Evolutionary conservation across 2,329 filamentous ascomycete genomes (phyloP).

Genomic region (Raffaelea deltoideospora): DNA sequence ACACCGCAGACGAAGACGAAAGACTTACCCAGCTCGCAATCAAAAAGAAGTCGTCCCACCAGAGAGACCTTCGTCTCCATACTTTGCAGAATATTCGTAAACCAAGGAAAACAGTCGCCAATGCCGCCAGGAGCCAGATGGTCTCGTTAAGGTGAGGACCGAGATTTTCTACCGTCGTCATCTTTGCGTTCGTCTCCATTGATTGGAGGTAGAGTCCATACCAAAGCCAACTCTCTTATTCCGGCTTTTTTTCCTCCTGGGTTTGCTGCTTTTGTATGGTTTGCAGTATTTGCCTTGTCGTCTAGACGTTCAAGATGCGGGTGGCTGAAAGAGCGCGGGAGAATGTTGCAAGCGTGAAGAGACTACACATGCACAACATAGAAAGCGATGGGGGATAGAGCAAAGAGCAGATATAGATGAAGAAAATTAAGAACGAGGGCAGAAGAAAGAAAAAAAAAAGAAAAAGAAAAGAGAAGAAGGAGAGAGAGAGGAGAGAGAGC

Average conservation of each 20-base stretch:
- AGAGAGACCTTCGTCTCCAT: slow-evolving; percentile 8
- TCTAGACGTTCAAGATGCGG: background rate
- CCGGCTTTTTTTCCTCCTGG: background rate
- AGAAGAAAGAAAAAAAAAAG: background rate
- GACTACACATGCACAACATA: no score
- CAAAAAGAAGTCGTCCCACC: slow-evolving; percentile 13
- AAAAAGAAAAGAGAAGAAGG: background rate
- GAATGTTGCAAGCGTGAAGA: no score
- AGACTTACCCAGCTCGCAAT: slow-evolving; percentile 12
- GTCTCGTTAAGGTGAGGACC: slow-evolving; percentile 7
- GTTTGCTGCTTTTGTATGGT: background rate
- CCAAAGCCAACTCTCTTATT: background rate
- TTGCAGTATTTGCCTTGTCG: background rate
- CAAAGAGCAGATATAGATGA: no score
- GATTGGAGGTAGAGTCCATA: background rate
- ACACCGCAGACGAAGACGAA: no score
- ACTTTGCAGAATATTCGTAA: slow-evolving; percentile 12
- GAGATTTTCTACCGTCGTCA: background rate
- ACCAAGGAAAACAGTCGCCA: slow-evolving; percentile 8
- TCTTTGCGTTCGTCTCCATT: background rate
- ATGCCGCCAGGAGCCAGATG: slow-evolving; percentile 9
- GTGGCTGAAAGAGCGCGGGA: no score
- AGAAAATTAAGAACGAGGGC: background rate
- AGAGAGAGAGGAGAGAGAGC: background rate
- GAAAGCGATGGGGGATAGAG: no score